Evolutionary conservation across 352 stramenopile species (phyloP).

Genomic region (Aphanomyces astaci): DNA sequence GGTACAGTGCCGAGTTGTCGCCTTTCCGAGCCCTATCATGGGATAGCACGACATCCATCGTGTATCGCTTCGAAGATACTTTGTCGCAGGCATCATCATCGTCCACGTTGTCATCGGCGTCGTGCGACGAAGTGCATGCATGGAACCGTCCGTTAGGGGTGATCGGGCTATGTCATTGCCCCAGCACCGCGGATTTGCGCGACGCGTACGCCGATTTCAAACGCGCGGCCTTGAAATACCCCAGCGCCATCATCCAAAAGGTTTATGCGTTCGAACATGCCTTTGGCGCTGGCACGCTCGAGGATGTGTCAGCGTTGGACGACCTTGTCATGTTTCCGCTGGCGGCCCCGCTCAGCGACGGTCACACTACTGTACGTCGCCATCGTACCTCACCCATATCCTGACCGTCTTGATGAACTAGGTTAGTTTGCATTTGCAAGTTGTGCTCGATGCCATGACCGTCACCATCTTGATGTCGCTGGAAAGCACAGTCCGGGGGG

Average conservation of each 20-base stretch:
- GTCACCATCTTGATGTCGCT: constrained; percentile 79
- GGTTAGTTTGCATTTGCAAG: constrained; percentile 64
- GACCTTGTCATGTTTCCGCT: constrained; percentile 81
- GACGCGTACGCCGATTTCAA: constrained; percentile 61
- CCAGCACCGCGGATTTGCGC: constrained; percentile 44
- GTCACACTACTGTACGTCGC: constrained; percentile 51
- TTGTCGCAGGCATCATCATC: constrained; percentile 33
- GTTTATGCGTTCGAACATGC: constrained; percentile 79
- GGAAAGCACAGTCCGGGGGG: constrained; percentile 59
- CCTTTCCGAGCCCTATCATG: constrained; percentile 71
- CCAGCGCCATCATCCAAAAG: constrained; percentile 61
- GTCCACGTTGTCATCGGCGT: constrained; percentile 23
- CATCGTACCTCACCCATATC: too few relatives aligned
- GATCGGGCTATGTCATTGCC: constrained; percentile 76
- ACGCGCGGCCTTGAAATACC: constrained; percentile 53
- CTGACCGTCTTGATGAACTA: too few relatives aligned
- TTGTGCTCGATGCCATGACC: constrained; percentile 71
- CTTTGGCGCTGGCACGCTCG: constrained; percentile 50
- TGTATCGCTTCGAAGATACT: constrained; percentile 66
- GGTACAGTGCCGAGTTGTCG: constrained; percentile 72
- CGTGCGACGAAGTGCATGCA: constrained; percentile 72
- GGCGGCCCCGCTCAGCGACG: constrained; percentile 55
- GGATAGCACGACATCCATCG: constrained; percentile 41
- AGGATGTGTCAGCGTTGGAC: constrained; percentile 45
- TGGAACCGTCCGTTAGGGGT: constrained; percentile 59